Percentiles rank a stretch among this genome's conserved stretches.
Conservation (phyloP, 1,284 basidiomycete genomes). For the Ustilago vetiveriae region DNA sequence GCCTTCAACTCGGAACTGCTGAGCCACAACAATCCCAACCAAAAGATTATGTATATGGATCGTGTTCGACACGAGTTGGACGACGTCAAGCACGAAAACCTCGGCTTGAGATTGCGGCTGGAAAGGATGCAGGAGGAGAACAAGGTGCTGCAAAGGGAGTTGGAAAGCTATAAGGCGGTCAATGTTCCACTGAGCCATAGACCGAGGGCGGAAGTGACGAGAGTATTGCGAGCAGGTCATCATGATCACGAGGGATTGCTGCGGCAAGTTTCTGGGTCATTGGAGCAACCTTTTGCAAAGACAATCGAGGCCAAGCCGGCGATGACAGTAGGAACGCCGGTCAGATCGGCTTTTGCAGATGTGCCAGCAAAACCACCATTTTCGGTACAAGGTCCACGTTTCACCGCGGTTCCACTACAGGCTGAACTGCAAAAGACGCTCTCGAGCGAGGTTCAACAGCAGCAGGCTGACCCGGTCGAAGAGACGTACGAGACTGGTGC, state of each 20-base stretch:
- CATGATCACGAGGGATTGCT: slow-evolving; percentile 29
- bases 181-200: slow-evolving; percentile 37
- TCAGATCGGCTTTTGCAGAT: slow-evolving; percentile 4
- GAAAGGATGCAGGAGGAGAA: slow-evolving; percentile 24
- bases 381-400: slow-evolving; percentile 17
- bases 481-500: slow-evolving; percentile 8
- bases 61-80: slow-evolving; percentile 34
- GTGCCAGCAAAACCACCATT: slow-evolving; percentile 21
- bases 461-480: not conserved
- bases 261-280: slow-evolving; percentile 24
- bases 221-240: slow-evolving; percentile 25
- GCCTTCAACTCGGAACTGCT: slow-evolving; percentile 40
- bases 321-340: slow-evolving; percentile 14
- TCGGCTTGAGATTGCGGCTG: slow-evolving; percentile 19
- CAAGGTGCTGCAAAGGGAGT: slow-evolving; percentile 13
- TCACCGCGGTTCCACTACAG: slow-evolving; percentile 22
- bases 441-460: not conserved
- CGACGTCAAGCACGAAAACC: slow-evolving; percentile 31
- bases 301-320: not conserved
- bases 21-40: slow-evolving; percentile 42
- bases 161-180: slow-evolving; percentile 32
- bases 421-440: slow-evolving; percentile 21
- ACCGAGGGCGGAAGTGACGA: slow-evolving; percentile 32
- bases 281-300: not conserved
- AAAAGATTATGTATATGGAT: slow-evolving; percentile 52